Evolutionary conservation across 1,139 yeast genomes (phyloP), one percentile per base, ranked within the genome.

Genomic region (Eremothecium cymbalariae): DNA sequence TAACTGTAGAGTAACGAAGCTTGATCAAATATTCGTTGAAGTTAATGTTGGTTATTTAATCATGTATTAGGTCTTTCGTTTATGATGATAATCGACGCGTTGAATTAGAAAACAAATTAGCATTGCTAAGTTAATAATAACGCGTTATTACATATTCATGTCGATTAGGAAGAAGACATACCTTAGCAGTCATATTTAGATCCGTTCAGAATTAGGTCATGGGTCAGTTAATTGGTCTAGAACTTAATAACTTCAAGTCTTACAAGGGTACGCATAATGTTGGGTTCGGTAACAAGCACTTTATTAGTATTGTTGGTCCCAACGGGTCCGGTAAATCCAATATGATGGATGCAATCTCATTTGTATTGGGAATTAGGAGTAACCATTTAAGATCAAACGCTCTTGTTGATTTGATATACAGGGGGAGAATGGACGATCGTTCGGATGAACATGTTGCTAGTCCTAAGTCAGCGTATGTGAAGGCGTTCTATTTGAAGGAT

Each of bases 271-370:
- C 72, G 0, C 70, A 85, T 15, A 65, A 70, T 7, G 74, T 90
- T 14, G 95, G 93, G 2, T 81, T 88, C 57, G 97, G 95, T 2
- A 67, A 75, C 5, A 74, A 94, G 1, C 70, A 71, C 44, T 90
- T 93, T 62, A 84, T 95, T 2, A 81, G 94, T 31, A 84, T 90
- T 42, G 83, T 93, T 39, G 99, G 99, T 1, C 97, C 98, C 11
- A 93, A 93, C 68, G 98, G 98, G 12, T 82, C 96, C 1, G 99
- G 99, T 9, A 90, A 90, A 63, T 83, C 95, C 31, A 90, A 90
- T 53, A 80, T 88, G 88, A 88, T 88, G 97, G 97, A 88, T 57
- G 97, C 97, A 29, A 86, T 88, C 12, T 85, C 96, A 2, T 90
- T 90, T 55, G 98, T 90, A 9, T 67, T 93, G 22, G 99, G 99